A percentile compares a stretch with the other conserved stretches of the same genome.
phyloP scores from a whole-genome alignment of 2,329 filamentous ascomycete species.

The Trichophyton benhamiae region DNA sequence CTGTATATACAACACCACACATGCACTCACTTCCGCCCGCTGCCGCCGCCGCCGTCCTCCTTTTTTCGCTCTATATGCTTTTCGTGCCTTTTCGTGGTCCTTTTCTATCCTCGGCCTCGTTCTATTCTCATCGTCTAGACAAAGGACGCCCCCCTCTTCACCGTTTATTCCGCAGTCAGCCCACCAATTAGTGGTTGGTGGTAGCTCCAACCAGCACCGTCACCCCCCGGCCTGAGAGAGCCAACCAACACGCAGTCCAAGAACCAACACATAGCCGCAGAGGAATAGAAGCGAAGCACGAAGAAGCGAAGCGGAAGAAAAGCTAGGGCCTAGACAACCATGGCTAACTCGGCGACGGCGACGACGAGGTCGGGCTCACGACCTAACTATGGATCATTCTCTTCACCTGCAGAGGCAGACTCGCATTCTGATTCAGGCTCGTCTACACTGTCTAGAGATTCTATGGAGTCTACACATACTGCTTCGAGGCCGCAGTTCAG shows the following conservation, averaged over 20 bases:
- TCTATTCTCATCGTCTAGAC: background rate
- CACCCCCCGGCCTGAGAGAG: background rate
- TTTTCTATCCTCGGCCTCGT: background rate
- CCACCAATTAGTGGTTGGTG: background rate
- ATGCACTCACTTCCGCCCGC: background rate
- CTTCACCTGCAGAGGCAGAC: background rate
- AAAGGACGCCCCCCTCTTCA: background rate
- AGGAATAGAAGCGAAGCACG: background rate
- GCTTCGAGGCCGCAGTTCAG: conserved; percentile 1
- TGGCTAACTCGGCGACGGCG: conserved; percentile 1
- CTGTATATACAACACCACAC: background rate
- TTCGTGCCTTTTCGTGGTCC: background rate
- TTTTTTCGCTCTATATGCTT: too few species aligned
- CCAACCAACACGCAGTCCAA: background rate
- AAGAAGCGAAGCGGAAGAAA: background rate
- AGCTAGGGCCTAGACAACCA: background rate
- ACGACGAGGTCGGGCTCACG: background rate
- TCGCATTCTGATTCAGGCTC: background rate
- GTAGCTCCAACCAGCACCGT: background rate
- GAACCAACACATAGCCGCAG: background rate
- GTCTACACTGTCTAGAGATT: background rate
- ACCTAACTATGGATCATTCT: conserved; percentile 1
- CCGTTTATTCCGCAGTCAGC: background rate
- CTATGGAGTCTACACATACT: background rate
- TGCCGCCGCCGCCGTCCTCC: too few species aligned